Evolutionary conservation across 2,329 filamentous ascomycete genomes (phyloP).

Genomic region (Diaporthe caulivora): DNA sequence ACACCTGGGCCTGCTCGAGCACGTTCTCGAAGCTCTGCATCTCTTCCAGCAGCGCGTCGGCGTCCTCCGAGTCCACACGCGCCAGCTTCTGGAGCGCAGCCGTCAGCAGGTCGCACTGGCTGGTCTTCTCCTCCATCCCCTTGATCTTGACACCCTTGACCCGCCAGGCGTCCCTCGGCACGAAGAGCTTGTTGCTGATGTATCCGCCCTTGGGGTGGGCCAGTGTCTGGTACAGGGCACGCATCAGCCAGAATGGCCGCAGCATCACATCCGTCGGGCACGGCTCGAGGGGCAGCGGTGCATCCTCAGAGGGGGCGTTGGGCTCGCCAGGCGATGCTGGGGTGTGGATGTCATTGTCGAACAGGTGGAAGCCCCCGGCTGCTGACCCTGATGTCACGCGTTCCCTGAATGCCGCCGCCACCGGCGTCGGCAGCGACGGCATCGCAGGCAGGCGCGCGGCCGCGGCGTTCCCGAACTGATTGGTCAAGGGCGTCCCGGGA

Average conservation of each 20-base stretch:
- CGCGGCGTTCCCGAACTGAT: slow-evolving; percentile 67
- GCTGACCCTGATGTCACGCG: slow-evolving; percentile 68
- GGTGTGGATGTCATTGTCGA: slow-evolving; percentile 85
- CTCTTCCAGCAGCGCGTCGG: slow-evolving; percentile 91
- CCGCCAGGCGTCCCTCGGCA: slow-evolving; percentile 92
- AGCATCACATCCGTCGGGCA: slow-evolving; percentile 90
- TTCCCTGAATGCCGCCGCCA: slow-evolving; percentile 72
- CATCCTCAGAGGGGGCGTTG: slow-evolving; percentile 66
- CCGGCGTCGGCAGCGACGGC: slow-evolving; percentile 76
- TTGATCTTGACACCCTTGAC: slow-evolving; percentile 95
- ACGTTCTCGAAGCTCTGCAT: slow-evolving; percentile 91
- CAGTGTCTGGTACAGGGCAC: slow-evolving; percentile 91
- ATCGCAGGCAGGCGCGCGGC: slow-evolving; percentile 66
- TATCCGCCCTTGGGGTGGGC: slow-evolving; percentile 93
- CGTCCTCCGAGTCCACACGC: slow-evolving; percentile 88
- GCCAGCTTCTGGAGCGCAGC: slow-evolving; percentile 87
- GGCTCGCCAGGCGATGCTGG: slow-evolving; percentile 74
- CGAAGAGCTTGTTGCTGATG: slow-evolving; percentile 89
- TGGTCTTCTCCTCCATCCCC: slow-evolving; percentile 91
- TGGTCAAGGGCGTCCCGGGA: slow-evolving; percentile 80
- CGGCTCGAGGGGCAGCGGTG: slow-evolving; percentile 85
- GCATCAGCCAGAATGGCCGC: slow-evolving; percentile 98
- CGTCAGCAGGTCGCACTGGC: slow-evolving; percentile 90
- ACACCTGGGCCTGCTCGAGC: slow-evolving; percentile 85
- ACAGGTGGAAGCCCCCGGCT: slow-evolving; percentile 80